Evolutionary conservation across 495 filamentous ascomycete genomes (phyloP), one percentile per base, ranked within the genome.

Genomic region (Trichocladium uniseriatum): DNA sequence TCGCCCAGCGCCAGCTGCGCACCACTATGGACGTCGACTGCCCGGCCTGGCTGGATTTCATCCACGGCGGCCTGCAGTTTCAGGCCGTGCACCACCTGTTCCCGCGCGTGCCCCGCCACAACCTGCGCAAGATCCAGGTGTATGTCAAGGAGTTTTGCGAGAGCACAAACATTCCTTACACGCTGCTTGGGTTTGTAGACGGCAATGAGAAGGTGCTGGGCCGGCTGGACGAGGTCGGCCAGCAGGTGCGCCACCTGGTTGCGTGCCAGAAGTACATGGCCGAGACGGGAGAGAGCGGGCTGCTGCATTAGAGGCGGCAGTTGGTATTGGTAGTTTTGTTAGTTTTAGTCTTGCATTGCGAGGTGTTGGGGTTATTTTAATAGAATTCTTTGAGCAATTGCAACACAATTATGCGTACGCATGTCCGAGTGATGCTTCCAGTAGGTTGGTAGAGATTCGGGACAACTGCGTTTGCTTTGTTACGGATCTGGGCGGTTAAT

Each of bases 21-120:
- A 97, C 92, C 10, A 96, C 92, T 4, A 96, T 96, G 91, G 91
- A 97, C 49, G 84, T 97, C 15, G 91, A 95, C 63, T 97, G 91
- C 61, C 88, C 91, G 1, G 71, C 80, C 29, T 97, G 91, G 91
- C 72, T 97, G n/a, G 91, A 97, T 60, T 97, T 92, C 63, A 78
- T 97, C 65, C 91, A 97, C 59, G 91, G 91, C n/a, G 91, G 91
- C 32, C 69, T 97, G 60, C 91, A 97, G 64, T 96, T 96, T 63
- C 91, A 97, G 64, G 91, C 86, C 22, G 86, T 97, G 45, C 91
- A 97, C 55, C 91, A 97, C 63, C 72, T 97, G 14, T 97, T 80
- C 60, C 91, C 91, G 13, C 79, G 92, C 13, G 86, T 97, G 51
- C 91, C 91, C 31, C 78, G 91, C 38, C 92, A 98, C 59, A 98